phyloP scores from a whole-genome alignment of 2,329 filamentous ascomycete genomes.

The Ophiocordyceps camponoti-rufipedis region DNA sequence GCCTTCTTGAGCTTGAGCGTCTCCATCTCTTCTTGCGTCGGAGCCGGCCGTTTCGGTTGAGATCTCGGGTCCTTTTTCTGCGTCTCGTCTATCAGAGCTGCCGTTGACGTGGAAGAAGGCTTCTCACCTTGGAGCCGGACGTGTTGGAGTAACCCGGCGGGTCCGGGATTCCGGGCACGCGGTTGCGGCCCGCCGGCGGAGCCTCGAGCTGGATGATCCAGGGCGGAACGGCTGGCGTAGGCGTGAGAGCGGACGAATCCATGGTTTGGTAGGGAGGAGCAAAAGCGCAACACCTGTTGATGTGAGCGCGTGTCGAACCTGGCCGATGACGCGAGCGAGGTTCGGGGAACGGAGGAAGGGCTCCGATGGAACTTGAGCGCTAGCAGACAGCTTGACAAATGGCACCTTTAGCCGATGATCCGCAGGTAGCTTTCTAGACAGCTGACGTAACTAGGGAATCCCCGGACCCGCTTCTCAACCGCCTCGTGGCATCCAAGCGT shows the following conservation, averaged over 20 bases:
- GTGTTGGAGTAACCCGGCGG: slow-evolving; percentile 62
- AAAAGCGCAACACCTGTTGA: background rate
- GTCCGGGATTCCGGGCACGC: slow-evolving; percentile 54
- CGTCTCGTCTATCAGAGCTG: slow-evolving; percentile 17
- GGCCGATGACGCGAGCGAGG: background rate
- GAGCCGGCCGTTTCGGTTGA: slow-evolving; percentile 39
- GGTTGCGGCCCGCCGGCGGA: slow-evolving; percentile 46
- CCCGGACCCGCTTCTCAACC: background rate
- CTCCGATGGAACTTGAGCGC: background rate
- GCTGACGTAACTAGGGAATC: background rate
- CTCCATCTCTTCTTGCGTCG: slow-evolving; percentile 74
- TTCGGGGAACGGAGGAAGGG: background rate
- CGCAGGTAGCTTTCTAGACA: background rate
- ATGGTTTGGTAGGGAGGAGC: too few relatives aligned
- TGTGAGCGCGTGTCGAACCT: background rate
- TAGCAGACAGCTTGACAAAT: background rate
- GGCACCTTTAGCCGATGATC: background rate
- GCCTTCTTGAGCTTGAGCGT: slow-evolving; percentile 95
- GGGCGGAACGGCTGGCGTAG: slow-evolving; percentile 27
- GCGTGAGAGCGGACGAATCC: background rate
- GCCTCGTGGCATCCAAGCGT: too few relatives aligned
- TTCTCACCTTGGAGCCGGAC: slow-evolving; percentile 36
- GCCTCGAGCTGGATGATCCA: slow-evolving; percentile 73
- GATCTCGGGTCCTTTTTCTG: slow-evolving; percentile 30
- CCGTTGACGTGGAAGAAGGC: background rate